Evolutionary conservation across 352 stramenopile genomes (phyloP).

Genomic region (Globisporangium uncinulatum): DNA sequence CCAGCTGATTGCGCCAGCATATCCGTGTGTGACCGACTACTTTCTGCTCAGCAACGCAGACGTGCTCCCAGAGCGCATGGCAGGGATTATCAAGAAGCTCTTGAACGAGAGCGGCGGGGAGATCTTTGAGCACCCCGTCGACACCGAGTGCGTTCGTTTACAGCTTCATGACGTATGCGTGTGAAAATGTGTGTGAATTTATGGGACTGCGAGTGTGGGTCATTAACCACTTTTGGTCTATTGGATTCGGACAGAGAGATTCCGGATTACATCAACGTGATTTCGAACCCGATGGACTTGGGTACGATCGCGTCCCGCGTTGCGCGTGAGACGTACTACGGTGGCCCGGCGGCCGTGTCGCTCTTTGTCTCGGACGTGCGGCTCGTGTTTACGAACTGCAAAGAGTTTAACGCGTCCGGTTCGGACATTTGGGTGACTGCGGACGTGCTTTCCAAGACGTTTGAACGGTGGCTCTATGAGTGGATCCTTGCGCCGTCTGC

Average conservation of each 20-base stretch:
- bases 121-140: constrained; percentile 76
- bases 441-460: constrained; percentile 59
- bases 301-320: constrained; percentile 68
- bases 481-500: constrained; percentile 75
- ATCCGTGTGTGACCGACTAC: constrained; percentile 74
- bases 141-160: constrained; percentile 43
- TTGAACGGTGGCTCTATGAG: constrained; percentile 87
- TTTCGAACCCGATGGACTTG: constrained; percentile 87
- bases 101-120: constrained; percentile 79
- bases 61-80: constrained; percentile 59
- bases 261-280: constrained; percentile 82
- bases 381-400: constrained; percentile 86
- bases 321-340: constrained; percentile 76
- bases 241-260: constrained; percentile 31
- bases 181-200: background rate
- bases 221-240: background rate
- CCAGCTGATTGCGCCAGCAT: constrained; percentile 40
- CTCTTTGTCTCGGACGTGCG: constrained; percentile 83
- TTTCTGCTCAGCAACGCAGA: constrained; percentile 79
- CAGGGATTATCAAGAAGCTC: constrained; percentile 75
- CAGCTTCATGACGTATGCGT: background rate
- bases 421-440: constrained; percentile 81
- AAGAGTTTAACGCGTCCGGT: constrained; percentile 74
- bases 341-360: constrained; percentile 56
- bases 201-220: background rate